These are phyloP conservation scores for Fusarium sterilihyphosum DNA, from an alignment of 2,329 filamentous ascomycete species.

Conservation along the genomic window DNA sequence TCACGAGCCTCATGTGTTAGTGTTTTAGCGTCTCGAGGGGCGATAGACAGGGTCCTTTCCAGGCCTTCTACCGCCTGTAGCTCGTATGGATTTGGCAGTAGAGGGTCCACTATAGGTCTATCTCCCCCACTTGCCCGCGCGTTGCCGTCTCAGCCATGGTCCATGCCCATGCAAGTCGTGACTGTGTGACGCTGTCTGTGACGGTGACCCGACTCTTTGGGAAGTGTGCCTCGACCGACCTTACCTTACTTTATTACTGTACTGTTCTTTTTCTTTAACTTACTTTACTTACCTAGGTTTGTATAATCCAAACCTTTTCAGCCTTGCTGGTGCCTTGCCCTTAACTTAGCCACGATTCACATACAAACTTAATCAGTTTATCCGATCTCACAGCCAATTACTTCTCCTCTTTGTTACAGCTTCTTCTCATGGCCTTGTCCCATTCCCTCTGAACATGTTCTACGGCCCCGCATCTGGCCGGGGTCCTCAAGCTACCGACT, in stretches of 20 bases:
- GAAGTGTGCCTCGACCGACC: conserved; percentile 32
- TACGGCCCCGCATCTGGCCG: conserved; percentile 48
- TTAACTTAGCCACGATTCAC: conserved; percentile 6
- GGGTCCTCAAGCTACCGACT: conserved; percentile 48
- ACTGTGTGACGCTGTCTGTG: conserved; percentile 37
- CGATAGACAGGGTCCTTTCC: conserved; percentile 20
- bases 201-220: conserved; percentile 41
- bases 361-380: neutral
- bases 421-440: conserved; percentile 36
- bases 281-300: neutral
- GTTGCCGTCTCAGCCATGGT: conserved; percentile 42
- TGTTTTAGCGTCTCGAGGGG: conserved; percentile 25
- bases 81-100: neutral
- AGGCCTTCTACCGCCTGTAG: conserved; percentile 21
- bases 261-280: neutral
- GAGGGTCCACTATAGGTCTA: conserved; percentile 1
- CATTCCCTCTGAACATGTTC: conserved; percentile 46
- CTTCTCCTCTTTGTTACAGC: neutral
- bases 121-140: conserved; percentile 22
- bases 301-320: neutral
- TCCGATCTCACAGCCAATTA: neutral
- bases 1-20: conserved; percentile 37
- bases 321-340: neutral
- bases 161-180: conserved; percentile 33
- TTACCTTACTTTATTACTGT: conserved; percentile 18